These are phyloP conservation scores for Barnettozyma sp. DNA, from an alignment of 805 yeast genomes.

Conservation along the genomic window DNA sequence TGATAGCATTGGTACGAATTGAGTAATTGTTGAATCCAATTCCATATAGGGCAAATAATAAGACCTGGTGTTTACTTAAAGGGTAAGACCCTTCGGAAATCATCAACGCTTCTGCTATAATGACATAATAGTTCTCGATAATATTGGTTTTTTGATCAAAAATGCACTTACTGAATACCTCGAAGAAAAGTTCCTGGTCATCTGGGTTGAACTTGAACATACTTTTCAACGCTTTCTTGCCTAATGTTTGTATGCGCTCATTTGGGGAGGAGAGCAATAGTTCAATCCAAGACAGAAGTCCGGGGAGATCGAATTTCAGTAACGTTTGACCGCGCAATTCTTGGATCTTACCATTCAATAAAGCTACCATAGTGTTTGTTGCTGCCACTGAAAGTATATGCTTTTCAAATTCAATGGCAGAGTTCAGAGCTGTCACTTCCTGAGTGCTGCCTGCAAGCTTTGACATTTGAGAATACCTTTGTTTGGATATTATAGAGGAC, in stretches of 20 bases:
- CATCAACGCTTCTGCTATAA: slow-evolving; percentile 59
- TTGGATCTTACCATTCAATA: slow-evolving; percentile 69
- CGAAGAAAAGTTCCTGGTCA: slow-evolving; percentile 42
- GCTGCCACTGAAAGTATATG: slow-evolving; percentile 64
- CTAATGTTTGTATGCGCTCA: slow-evolving; percentile 53
- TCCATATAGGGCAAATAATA: slow-evolving; percentile 72
- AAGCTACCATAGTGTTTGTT: slow-evolving; percentile 75
- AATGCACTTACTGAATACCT: slow-evolving; percentile 69
- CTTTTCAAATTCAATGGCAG: slow-evolving; percentile 75
- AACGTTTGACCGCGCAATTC: slow-evolving; percentile 42
- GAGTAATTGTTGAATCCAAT: slow-evolving; percentile 65
- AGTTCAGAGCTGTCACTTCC: slow-evolving; percentile 45
- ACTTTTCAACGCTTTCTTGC: slow-evolving; percentile 63
- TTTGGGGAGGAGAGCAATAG: slow-evolving; percentile 55
- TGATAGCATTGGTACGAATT: slow-evolving; percentile 67
- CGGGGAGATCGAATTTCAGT: slow-evolving; percentile 63
- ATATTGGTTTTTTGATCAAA: slow-evolving; percentile 45
- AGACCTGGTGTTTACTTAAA: slow-evolving; percentile 53
- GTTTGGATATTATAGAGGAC: slow-evolving; percentile 49
- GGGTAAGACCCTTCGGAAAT: slow-evolving; percentile 38
- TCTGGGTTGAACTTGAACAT: slow-evolving; percentile 55
- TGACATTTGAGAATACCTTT: slow-evolving; percentile 56
- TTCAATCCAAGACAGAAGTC: slow-evolving; percentile 75
- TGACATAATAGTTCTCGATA: slow-evolving; percentile 62
- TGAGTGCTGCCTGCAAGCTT: slow-evolving; percentile 32